Percentiles rank a stretch among this genome's conserved stretches.
phyloP scores from a whole-genome alignment of 2,329 filamentous ascomycete genomes.

The Paraphoma chrysanthemicola region DNA sequence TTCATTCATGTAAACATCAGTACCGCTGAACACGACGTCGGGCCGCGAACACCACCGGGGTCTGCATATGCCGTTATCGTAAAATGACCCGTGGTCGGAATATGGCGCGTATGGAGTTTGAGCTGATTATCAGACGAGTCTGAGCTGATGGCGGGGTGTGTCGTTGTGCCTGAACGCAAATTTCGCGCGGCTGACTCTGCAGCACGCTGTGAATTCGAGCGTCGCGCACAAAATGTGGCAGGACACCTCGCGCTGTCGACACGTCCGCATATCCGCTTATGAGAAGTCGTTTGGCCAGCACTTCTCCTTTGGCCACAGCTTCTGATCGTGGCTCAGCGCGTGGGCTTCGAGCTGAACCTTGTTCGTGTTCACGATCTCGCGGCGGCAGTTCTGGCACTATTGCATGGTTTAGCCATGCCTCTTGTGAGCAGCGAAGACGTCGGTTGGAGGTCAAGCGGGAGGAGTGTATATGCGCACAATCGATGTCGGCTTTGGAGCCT shows the following conservation, averaged over 20 bases:
- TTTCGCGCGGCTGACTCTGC: no score
- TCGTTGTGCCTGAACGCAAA: no score
- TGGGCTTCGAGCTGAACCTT: constrained; percentile 61
- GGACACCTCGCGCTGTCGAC: no score
- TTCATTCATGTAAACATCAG: not conserved
- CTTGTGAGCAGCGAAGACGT: not conserved
- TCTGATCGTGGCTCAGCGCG: constrained; percentile 58
- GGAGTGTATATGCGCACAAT: constrained; percentile 46
- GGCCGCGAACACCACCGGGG: no score
- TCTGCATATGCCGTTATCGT: no score
- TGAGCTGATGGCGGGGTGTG: no score
- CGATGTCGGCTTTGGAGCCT: constrained; percentile 60
- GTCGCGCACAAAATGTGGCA: no score
- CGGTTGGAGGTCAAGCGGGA: constrained; percentile 2
- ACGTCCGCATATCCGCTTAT: not conserved
- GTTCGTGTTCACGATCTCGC: constrained; percentile 61
- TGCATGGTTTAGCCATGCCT: constrained; percentile 9
- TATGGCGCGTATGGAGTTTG: no score
- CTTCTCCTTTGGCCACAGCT: constrained; percentile 63
- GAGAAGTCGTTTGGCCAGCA: constrained; percentile 62
- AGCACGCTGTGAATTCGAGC: no score
- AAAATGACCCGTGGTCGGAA: no score
- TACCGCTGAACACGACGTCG: not conserved
- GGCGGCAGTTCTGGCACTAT: constrained; percentile 60
- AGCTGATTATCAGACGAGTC: no score